Evolutionary conservation across 306 rosid species (phyloP).

Genomic region (Coriaria nepalensis): DNA sequence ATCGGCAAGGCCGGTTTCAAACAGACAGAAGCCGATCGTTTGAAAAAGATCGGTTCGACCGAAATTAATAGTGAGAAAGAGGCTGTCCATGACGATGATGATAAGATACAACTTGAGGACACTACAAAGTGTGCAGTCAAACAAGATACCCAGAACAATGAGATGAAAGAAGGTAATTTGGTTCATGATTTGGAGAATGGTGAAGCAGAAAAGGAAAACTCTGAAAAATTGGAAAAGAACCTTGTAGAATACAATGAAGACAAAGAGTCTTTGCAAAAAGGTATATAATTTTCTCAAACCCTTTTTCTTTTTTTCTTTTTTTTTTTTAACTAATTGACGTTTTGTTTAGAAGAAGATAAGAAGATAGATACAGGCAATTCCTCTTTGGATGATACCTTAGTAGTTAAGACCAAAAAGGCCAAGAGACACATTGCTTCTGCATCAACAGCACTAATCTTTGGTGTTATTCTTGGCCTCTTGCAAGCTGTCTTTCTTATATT

Average conservation of each 20-base stretch:
- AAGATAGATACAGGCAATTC: not conserved
- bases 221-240: conserved; percentile 4
- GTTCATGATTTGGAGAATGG: conserved; percentile 4
- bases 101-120: conserved; percentile 16
- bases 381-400: conserved; percentile 10
- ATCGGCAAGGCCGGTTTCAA: conserved; percentile 18
- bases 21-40: conserved; percentile 21
- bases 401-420: conserved; percentile 24
- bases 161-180: conserved; percentile 19
- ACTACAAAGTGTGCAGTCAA: conserved; percentile 30
- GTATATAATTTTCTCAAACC: not conserved
- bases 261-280: conserved; percentile 4
- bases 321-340: too few species aligned
- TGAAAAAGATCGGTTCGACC: conserved; percentile 4
- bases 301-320: too few species aligned
- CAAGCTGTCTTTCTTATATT: conserved; percentile 61
- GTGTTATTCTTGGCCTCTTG: conserved; percentile 58
- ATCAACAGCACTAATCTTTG: conserved; percentile 83
- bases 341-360: not conserved
- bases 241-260: not conserved
- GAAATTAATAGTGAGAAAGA: conserved; percentile 7
- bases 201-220: not conserved
- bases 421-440: conserved; percentile 71
- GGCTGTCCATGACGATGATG: conserved; percentile 2
- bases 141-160: not conserved